A percentile compares a stretch with the other conserved stretches of the same genome.
These are phyloP conservation scores for Didymella pomorum DNA, from an alignment of 2,329 filamentous ascomycete species.

Conservation along the genomic window DNA sequence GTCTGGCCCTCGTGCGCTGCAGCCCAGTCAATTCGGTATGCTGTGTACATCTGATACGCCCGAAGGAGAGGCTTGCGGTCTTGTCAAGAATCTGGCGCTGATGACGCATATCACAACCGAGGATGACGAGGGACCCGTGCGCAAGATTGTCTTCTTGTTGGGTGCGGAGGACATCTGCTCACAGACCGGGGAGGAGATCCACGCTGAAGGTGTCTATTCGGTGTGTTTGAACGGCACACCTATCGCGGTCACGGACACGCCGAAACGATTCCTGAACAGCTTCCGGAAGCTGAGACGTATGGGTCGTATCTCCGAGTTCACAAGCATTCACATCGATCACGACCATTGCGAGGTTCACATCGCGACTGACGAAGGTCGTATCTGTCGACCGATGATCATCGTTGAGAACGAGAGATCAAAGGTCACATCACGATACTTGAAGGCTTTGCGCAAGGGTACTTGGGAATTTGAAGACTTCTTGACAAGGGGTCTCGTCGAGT, in stretches of 20 bases:
- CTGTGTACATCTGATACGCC: conserved; percentile 96
- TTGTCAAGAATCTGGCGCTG: conserved; percentile 96
- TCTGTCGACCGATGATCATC: conserved; percentile 94
- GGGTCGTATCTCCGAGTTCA: conserved; percentile 93
- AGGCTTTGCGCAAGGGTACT: conserved; percentile 80
- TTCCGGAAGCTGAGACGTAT: conserved; percentile 88
- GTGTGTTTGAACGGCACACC: conserved; percentile 97
- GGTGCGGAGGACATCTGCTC: conserved; percentile 84
- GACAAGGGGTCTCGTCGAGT: conserved; percentile 88
- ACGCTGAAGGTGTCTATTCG: conserved; percentile 82
- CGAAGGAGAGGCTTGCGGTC: conserved; percentile 96
- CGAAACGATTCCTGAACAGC: conserved; percentile 82
- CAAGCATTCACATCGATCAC: conserved; percentile 94
- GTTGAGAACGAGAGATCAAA: conserved; percentile 87
- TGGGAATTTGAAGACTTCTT: conserved; percentile 95
- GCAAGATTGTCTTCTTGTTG: conserved; percentile 83
- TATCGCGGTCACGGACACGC: conserved; percentile 83
- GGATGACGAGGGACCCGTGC: conserved; percentile 89
- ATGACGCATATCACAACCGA: conserved; percentile 99
- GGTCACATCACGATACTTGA: conserved; percentile 79
- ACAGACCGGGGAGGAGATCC: conserved; percentile 85
- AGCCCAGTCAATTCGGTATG: conserved; percentile 98
- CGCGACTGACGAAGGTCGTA: conserved; percentile 94
- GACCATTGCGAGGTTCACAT: conserved; percentile 93
- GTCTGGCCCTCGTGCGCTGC: conserved; percentile 90